Evolutionary conservation across 83 land plant species (phyloP).

Genomic region (Picea engelmannii): DNA sequence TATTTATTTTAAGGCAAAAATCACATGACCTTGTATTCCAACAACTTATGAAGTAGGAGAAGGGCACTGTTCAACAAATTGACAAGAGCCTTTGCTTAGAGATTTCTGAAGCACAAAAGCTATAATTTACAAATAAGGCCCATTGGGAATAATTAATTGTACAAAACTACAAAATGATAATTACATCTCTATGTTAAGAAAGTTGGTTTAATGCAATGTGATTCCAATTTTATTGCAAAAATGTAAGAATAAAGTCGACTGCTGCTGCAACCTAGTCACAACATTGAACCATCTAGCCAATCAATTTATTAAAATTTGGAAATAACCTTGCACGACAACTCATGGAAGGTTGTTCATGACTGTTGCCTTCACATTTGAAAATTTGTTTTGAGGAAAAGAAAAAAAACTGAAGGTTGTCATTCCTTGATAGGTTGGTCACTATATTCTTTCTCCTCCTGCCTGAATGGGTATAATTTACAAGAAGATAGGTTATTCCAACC

Average conservation of each 20-base stretch:
- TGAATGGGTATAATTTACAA: neutral
- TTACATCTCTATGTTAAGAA: neutral
- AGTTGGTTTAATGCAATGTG: neutral
- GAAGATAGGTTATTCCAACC: constrained; percentile 4
- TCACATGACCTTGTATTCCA: neutral
- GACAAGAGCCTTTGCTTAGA: neutral
- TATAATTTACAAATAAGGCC: constrained; percentile 6
- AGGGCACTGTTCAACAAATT: neutral
- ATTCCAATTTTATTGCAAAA: neutral
- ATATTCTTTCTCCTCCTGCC: neutral
- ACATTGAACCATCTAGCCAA: constrained; percentile 13
- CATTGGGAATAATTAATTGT: neutral
- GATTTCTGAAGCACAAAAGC: neutral
- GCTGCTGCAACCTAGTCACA: neutral
- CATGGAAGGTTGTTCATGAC: neutral
- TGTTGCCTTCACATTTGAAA: neutral
- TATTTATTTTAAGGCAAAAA: neutral
- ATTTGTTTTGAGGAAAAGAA: neutral
- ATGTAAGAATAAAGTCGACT: constrained; percentile 8
- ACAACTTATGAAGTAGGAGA: neutral
- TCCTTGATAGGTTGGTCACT: neutral
- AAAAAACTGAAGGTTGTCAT: neutral
- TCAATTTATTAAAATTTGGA: neutral
- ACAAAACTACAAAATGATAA: constrained; percentile 6
- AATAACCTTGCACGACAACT: neutral